Evolutionary conservation across 148 eudicot species (phyloP), one percentile per base, ranked within the genome.

Genomic region (Euryodendron excelsum): DNA sequence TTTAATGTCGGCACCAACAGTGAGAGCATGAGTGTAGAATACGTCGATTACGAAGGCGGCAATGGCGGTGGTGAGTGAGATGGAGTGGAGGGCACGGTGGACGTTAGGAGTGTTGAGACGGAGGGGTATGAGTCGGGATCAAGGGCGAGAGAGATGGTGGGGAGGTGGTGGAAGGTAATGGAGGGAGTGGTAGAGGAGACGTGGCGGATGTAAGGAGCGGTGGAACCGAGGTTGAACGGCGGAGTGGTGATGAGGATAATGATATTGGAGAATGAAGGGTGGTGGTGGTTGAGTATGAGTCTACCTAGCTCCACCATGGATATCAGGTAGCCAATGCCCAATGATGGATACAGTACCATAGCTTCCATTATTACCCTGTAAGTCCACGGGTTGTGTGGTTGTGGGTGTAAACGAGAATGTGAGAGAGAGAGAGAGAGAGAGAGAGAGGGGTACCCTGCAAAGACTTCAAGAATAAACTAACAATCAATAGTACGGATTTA

Each of bases 111-210:
- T 66, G 79, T 56, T 67, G 39, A 77, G 80, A 18, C 66, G 76
- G 47, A 17, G 18, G 50, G 73, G 39, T 5, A 2, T 8, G 59
- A 62, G 53, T 34, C 55, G 28, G 74, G 27, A 67, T 72, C 60
- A 58, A 48, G 48, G 21, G 78, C 47, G 36, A 63, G 65, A 27
- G 78, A 9, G 67, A 63, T 5, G 79, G 69, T 10, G 39, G 85
- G 85, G 67, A 82, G 82, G 47, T 74, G 82, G 74, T 83, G 76
- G 80, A 83, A 83, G 68, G 55, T 45, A 77, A 83, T 83, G 81
- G 85, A 45, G 14, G 82, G 80, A 25, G 80, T 75, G 68, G 82
- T 65, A 44, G 77, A 47, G 44, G 82, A 69, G 77, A 83, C 72
- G n/a, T 14, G 59, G 68, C 25, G 5, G 50, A 83, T 69, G 73